Base-by-base conservation (phyloP, 1,284 basidiomycete species). In the Pyrrhoderma noxium region DNA sequence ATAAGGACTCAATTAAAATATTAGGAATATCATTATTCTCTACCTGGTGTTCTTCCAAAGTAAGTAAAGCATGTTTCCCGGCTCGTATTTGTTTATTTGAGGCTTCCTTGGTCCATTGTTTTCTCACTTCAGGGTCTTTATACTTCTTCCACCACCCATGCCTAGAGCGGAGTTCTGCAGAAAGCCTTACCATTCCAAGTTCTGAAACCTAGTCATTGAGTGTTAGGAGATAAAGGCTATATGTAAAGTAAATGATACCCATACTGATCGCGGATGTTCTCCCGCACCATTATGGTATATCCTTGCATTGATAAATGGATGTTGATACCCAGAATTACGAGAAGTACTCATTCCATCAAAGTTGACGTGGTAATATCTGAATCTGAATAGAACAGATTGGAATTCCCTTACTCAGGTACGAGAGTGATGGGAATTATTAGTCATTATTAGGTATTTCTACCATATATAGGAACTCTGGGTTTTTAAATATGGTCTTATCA, bases 111-210 rank as follows among this genome's bases (percentile, higher is more conserved):
- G 58, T 51, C 74, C 73, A 76, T 11, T 57, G 56, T 21, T 62
- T 56, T 49, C 67, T 63, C 9, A 58, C 57, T 13, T 58, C 55
- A 19, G 58, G 56, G 45, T 71, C 59, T 22, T 60, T 55, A 52
- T 62, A 63, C n/a, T 54, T 46, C 19, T 54, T 62, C 71, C 71
- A 74, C 77, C 77, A 78, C 8, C 66, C 58, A 1, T 63, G 57
- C 43, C 63, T 65, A 13, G 65, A 63, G 14, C 76, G 67, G 22
- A 79, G 60, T 36, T 67, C 64, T 13, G 69, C 70, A 36, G 76
- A 79, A 46, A 73, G 63, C 40, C 68, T 62, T 25, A 65, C 68
- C 75, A 79, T 78, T 3, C 72, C 75, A 37, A 75, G 60, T 48
- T 78, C 76, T 27, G 63, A 60, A 2, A 78, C 64, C 75, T 78